Evolutionary conservation across 2,329 filamentous ascomycete species (phyloP).

Genomic region (Fusarium sp.): DNA sequence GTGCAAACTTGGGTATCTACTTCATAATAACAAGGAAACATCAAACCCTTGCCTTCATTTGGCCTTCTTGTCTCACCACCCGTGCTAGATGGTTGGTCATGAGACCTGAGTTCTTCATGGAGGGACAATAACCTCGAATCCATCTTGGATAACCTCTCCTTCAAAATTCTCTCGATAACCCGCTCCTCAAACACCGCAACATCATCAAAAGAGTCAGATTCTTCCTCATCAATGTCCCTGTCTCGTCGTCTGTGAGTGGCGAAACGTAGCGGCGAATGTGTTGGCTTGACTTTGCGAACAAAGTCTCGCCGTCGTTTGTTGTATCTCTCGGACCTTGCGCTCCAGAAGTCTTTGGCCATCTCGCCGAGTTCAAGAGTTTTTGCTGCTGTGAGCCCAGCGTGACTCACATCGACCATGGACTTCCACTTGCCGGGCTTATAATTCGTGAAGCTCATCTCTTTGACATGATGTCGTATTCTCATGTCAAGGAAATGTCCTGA

Average conservation of each 20-base stretch:
- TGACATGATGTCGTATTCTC: not conserved
- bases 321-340: constrained; percentile 15
- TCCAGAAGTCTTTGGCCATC: constrained; percentile 27
- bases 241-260: constrained; percentile 1
- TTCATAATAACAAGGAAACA: constrained; percentile 20
- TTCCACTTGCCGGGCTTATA: constrained; percentile 4
- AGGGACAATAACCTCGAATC: not conserved
- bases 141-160: not conserved
- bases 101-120: not conserved
- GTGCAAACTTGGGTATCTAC: constrained; percentile 13
- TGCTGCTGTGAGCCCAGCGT: not conserved
- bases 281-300: constrained; percentile 9
- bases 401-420: not conserved
- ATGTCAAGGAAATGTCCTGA: not conserved
- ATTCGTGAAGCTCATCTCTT: not conserved
- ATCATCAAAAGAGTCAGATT: constrained; percentile 11
- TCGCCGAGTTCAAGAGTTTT: constrained; percentile 6
- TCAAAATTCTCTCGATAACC: not conserved
- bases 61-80: not conserved
- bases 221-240: constrained; percentile 2
- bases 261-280: constrained; percentile 1
- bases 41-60: not conserved
- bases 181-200: not conserved
- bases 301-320: not conserved
- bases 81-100: not conserved